phyloP scores from a whole-genome alignment of 2,329 filamentous ascomycete genomes.

The Fusarium sp. region DNA sequence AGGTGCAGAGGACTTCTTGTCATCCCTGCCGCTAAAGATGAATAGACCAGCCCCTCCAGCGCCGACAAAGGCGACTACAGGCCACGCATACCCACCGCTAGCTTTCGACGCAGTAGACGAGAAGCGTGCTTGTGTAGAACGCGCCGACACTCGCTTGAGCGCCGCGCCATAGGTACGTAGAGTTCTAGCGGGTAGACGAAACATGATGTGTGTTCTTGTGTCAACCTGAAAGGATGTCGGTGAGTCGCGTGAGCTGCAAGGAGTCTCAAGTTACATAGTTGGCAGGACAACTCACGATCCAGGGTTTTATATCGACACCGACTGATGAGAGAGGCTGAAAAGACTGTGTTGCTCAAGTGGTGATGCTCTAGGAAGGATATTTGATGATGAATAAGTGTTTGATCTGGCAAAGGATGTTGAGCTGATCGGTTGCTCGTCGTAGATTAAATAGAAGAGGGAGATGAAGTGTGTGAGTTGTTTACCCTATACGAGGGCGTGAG shows the following conservation, averaged over 20 bases:
- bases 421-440: background rate
- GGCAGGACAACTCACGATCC: slow-evolving; percentile 3
- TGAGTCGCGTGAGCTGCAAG: background rate
- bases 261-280: slow-evolving; percentile 2
- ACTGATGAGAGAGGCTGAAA: background rate
- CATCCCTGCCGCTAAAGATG: slow-evolving; percentile 9
- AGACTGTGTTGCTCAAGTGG: background rate
- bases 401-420: background rate
- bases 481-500: background rate
- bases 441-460: background rate
- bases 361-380: background rate
- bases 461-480: background rate
- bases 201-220: slow-evolving; percentile 18
- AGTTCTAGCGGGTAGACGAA: slow-evolving; percentile 8
- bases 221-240: background rate
- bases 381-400: background rate
- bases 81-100: slow-evolving; percentile 11
- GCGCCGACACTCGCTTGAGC: slow-evolving; percentile 4
- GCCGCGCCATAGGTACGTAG: background rate
- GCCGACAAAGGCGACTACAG: slow-evolving; percentile 12
- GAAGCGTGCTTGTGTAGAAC: slow-evolving; percentile 11
- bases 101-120: slow-evolving; percentile 19
- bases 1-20: background rate
- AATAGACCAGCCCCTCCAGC: slow-evolving; percentile 23
- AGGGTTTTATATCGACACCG: background rate